phyloP scores from a whole-genome alignment of 495 filamentous ascomycete species.

The Poronia punctata region DNA sequence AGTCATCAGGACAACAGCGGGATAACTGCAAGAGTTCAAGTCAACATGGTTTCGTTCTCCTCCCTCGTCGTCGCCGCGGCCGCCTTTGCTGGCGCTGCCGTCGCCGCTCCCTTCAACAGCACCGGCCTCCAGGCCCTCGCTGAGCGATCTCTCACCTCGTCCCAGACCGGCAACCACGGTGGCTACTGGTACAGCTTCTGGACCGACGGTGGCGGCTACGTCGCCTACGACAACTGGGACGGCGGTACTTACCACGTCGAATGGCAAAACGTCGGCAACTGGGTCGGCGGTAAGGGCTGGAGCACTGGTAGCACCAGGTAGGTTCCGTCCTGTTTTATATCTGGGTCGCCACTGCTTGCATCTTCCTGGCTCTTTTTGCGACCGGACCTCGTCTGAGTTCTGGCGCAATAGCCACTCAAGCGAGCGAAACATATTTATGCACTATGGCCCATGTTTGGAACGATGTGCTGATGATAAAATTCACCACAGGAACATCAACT shows the following conservation, averaged over 20 bases:
- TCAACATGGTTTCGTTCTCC: slow-evolving; percentile 43
- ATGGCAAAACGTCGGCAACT: slow-evolving; percentile 51
- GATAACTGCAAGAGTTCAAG: too few relatives aligned
- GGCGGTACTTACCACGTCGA: slow-evolving; percentile 48
- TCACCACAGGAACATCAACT: background rate
- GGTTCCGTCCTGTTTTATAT: too few relatives aligned
- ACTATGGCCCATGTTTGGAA: background rate
- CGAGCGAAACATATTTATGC: too few relatives aligned
- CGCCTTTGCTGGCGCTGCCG: slow-evolving; percentile 22
- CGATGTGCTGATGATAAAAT: background rate
- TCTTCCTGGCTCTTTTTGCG: background rate
- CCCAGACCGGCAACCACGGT: slow-evolving; percentile 46
- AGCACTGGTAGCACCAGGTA: slow-evolving; percentile 43
- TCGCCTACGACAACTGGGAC: slow-evolving; percentile 50
- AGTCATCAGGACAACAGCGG: too few relatives aligned
- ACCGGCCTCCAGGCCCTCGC: slow-evolving; percentile 4
- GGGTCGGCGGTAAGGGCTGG: slow-evolving; percentile 60
- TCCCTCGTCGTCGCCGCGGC: slow-evolving; percentile 34
- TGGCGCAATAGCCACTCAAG: background rate
- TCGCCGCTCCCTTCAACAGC: slow-evolving; percentile 29
- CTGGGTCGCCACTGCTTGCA: too few relatives aligned
- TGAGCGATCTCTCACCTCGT: slow-evolving; percentile 27
- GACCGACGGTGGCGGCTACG: slow-evolving; percentile 47
- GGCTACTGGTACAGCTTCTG: slow-evolving; percentile 60
- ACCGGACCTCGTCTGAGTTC: background rate